These are phyloP conservation scores for Spatholobus suberectus DNA, from an alignment of 306 rosid genomes.

Conservation along the genomic window DNA sequence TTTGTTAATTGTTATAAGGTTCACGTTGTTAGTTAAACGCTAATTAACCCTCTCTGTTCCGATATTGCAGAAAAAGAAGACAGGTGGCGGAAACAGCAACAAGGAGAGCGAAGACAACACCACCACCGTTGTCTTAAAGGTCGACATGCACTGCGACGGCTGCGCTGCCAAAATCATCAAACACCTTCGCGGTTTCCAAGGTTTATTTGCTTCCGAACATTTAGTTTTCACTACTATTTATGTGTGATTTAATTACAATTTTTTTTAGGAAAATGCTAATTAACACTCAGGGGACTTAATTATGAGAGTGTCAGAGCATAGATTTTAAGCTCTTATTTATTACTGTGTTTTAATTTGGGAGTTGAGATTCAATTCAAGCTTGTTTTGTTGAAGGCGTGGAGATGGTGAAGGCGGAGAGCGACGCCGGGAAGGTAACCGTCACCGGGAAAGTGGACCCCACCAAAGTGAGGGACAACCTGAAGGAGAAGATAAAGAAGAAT, in stretches of 20 bases:
- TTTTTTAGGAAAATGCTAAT: no score
- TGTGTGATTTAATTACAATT: no score
- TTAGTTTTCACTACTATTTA: not conserved
- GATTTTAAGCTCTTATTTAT: no score
- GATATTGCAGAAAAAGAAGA: slow-evolving; percentile 51
- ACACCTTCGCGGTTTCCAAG: slow-evolving; percentile 43
- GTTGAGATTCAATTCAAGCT: no score
- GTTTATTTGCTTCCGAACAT: slow-evolving; percentile 37
- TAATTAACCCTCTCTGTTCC: not conserved
- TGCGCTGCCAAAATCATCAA: slow-evolving; percentile 65
- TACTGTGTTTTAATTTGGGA: no score
- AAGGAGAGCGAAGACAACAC: slow-evolving; percentile 43
- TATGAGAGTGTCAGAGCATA: no score
- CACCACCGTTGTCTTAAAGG: slow-evolving; percentile 58
- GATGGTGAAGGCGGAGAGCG: slow-evolving; percentile 57
- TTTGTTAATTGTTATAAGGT: no score
- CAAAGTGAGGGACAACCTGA: slow-evolving; percentile 59
- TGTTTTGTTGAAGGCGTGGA: slow-evolving; percentile 63
- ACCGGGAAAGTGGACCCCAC: slow-evolving; percentile 77
- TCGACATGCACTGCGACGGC: slow-evolving; percentile 82
- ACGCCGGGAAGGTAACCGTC: slow-evolving; percentile 67
- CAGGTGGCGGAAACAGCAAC: slow-evolving; percentile 40
- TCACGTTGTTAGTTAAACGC: not conserved
- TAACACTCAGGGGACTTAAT: no score
- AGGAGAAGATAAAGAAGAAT: slow-evolving; percentile 71